Evolutionary conservation across 73 alveolate genomes (phyloP), one percentile per base, ranked within the genome.

Genomic region (Paramecium caudatum): DNA sequence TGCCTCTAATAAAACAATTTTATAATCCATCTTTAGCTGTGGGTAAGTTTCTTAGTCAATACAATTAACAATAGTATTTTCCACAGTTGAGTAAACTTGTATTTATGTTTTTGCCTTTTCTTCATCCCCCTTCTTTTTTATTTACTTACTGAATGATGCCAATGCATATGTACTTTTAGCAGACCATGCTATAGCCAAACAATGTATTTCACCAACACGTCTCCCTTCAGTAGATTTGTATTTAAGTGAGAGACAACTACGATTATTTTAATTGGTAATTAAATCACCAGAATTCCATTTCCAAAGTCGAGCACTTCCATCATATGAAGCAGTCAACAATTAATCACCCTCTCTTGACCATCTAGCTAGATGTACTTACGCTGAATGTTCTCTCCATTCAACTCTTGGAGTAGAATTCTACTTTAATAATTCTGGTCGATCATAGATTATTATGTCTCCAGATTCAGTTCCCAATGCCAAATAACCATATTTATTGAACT

Each of bases 321-420:
- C 93, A 49, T 63, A 86, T 12, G 93, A 86, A 8, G 93, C 93
- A 39, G 93, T 86, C 69, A 86, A 49, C 43, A 86, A 46, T 55
- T 23, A 19, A 48, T 86, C 93, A 5, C 93, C 93, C 8, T 63
- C 80, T 1, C 48, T 70, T 21, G 74, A 41, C 68, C 82, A 86
- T 62, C 68, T 69, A 13, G 68, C 84, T 80, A 86, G 43, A 47
- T 86, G 70, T 27, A 80, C 63, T 21, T 69, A 34, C 19, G 74
- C 50, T 7, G 81, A 41, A 63, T 86, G 93, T 63, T 86, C 93
- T 15, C 68, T 32, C 93, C 84, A 62, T 62, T 62, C 88, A 9
- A 63, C 80, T 17, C 43, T 43, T 34, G 37, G 41, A 19, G 65
- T 39, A 17, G 19, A 46, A 12, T 55, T 23, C 34, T 63, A 41